These are phyloP conservation scores for Ophiocytium majus DNA, from an alignment of 352 stramenopile genomes.

Conservation along the genomic window DNA sequence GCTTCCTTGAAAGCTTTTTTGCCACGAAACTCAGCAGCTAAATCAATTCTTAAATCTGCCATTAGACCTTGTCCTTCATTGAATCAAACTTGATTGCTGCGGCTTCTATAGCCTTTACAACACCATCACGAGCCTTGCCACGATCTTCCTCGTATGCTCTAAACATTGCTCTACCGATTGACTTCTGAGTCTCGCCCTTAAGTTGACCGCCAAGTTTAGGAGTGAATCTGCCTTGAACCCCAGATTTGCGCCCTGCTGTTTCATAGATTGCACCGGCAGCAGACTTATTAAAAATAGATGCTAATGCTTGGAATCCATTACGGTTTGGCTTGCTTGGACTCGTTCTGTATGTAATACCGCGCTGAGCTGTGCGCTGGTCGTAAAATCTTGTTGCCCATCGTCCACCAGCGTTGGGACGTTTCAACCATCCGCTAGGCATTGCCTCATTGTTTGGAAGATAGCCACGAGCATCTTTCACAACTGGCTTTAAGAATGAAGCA, in stretches of 20 bases:
- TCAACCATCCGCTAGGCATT: not conserved
- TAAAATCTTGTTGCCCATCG: too few relatives aligned
- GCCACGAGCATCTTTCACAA: not conserved
- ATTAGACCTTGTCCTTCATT: not conserved
- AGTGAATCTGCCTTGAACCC: not conserved
- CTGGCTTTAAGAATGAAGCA: not conserved
- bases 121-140: not conserved
- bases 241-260: not conserved
- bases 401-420: too few relatives aligned
- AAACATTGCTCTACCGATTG: not conserved
- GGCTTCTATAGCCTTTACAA: not conserved
- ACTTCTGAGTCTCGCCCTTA: not conserved
- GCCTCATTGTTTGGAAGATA: not conserved
- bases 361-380: not conserved
- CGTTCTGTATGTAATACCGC: not conserved
- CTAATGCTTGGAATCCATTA: not conserved
- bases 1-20: conserved; percentile 7
- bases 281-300: conserved; percentile 1
- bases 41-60: not conserved
- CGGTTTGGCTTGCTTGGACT: not conserved
- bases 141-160: not conserved
- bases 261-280: conserved; percentile 4
- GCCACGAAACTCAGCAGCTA: not conserved
- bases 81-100: not conserved
- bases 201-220: not conserved